A percentile compares a stretch with the other conserved stretches of the same genome.
Evolutionary conservation across 768 basidiomycete genomes (phyloP).

Genomic region (Hortiboletus campestris): DNA sequence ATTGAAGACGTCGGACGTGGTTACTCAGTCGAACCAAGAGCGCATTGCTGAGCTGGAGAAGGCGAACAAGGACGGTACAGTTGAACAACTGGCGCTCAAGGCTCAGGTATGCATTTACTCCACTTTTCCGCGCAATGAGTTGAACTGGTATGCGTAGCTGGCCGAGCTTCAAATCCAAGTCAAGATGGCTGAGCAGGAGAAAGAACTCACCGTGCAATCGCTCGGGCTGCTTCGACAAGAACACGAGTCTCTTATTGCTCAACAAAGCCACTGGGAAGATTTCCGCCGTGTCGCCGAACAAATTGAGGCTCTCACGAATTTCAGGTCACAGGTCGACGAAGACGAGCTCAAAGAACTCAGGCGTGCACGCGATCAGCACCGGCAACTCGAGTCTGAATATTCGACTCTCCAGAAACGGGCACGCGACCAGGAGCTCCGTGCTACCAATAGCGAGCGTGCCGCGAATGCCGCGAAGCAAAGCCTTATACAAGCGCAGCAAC

Average conservation of each 20-base stretch:
- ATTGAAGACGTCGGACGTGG: conserved; percentile 70
- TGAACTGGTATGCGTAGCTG: conserved; percentile 40
- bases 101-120: conserved; percentile 50
- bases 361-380: conserved; percentile 56
- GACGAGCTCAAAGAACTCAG: conserved; percentile 74
- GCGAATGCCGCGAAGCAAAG: conserved; percentile 57
- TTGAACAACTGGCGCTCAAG: conserved; percentile 56
- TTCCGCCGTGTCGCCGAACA: conserved; percentile 69
- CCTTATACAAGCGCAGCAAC: conserved; percentile 71
- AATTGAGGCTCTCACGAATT: conserved; percentile 60
- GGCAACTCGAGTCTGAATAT: conserved; percentile 65
- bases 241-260: conserved; percentile 54
- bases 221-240: conserved; percentile 56
- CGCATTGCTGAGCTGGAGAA: conserved; percentile 64
- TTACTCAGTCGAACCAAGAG: conserved; percentile 56
- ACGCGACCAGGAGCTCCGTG: conserved; percentile 68
- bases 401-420: conserved; percentile 64
- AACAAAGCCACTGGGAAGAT: conserved; percentile 79
- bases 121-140: neutral
- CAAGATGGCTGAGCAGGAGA: conserved; percentile 58
- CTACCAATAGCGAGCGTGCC: conserved; percentile 59
- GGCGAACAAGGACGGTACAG: conserved; percentile 48
- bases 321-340: conserved; percentile 62
- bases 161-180: conserved; percentile 60
- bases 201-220: conserved; percentile 52